phyloP scores from a whole-genome alignment of 1,139 yeast genomes.

The Yamadazyma dushanensis region DNA sequence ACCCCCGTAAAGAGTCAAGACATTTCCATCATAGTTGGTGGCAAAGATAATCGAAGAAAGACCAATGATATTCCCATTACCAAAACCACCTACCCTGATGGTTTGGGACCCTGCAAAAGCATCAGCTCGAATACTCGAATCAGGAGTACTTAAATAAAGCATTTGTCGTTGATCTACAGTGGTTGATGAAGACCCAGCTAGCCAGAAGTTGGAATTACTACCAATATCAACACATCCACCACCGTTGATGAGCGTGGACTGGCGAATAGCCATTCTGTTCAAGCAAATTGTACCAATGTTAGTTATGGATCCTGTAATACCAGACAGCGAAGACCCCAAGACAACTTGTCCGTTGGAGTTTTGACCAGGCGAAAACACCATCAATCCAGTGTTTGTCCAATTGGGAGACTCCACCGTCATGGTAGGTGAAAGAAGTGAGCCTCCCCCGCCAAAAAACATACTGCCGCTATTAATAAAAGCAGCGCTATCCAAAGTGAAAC shows the following conservation, averaged over 20 bases:
- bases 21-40: conserved; percentile 9
- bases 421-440: conserved; percentile 5
- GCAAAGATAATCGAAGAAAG: conserved; percentile 17
- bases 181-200: conserved; percentile 15
- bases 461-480: conserved; percentile 16
- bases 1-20: conserved; percentile 6
- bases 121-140: conserved; percentile 19
- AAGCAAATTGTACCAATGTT: conserved; percentile 31
- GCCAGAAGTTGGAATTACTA: conserved; percentile 19
- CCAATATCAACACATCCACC: conserved; percentile 27
- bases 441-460: conserved; percentile 11
- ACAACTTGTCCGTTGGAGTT: conserved; percentile 15
- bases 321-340: conserved; percentile 20
- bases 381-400: conserved; percentile 28
- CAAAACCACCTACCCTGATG: conserved; percentile 26
- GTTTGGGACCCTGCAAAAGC: conserved; percentile 18
- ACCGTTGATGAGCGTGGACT: conserved; percentile 24
- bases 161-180: conserved; percentile 18
- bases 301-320: conserved; percentile 15
- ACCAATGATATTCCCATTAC: conserved; percentile 28
- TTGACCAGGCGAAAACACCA: conserved; percentile 22
- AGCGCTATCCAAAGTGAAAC: conserved; percentile 19
- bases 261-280: conserved; percentile 19
- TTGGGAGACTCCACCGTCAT: conserved; percentile 11
- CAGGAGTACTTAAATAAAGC: conserved; percentile 19